Conservation (phyloP, 345 rosid genomes). For the Ailanthus altissimus region DNA sequence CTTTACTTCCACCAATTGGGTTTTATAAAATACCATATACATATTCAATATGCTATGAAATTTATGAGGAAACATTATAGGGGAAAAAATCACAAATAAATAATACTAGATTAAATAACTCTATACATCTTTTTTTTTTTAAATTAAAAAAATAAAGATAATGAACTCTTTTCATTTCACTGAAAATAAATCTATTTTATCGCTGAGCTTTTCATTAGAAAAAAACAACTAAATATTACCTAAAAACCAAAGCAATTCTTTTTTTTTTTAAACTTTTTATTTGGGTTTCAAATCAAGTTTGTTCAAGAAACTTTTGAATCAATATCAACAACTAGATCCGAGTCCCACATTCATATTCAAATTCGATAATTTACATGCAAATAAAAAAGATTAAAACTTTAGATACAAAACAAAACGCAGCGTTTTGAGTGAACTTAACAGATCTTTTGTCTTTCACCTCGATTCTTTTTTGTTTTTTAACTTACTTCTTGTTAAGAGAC, state of each 20-base stretch:
- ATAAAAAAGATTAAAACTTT: slow-evolving; percentile 5
- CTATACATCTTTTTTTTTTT: too few species aligned
- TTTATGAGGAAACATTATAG: too few species aligned
- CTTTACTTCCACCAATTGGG: too few species aligned
- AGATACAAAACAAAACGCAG: background rate
- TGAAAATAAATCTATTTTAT: background rate
- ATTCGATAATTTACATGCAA: background rate
- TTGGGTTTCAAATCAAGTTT: background rate
- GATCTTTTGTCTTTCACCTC: background rate
- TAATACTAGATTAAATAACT: too few species aligned
- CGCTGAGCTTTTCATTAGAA: background rate
- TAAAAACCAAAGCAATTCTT: too few species aligned
- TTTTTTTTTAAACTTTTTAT: too few species aligned
- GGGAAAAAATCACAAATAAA: too few species aligned
- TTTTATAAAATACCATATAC: too few species aligned
- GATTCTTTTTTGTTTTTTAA: background rate
- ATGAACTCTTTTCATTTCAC: too few species aligned
- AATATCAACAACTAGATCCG: slow-evolving; percentile 20
- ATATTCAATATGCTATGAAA: too few species aligned
- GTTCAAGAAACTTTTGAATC: background rate
- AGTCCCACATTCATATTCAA: slow-evolving; percentile 10
- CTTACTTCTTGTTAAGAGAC: slow-evolving; percentile 64
- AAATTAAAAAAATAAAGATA: too few species aligned
- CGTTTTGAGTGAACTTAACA: background rate
- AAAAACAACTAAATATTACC: background rate